Conservation (phyloP, 2,329 filamentous ascomycete species). For the Pezicula carpinea region DNA sequence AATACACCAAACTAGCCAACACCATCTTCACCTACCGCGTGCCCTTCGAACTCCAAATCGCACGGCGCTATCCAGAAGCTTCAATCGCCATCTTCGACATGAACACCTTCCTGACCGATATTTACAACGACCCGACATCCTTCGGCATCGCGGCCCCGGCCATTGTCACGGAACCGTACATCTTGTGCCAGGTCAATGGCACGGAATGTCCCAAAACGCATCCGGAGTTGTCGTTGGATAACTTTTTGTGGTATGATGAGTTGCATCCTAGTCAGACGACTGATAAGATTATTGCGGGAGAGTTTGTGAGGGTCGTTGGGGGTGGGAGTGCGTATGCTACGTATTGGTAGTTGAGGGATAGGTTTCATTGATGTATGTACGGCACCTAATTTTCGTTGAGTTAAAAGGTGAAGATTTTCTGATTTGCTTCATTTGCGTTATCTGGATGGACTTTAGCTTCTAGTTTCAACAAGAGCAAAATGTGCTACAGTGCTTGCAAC, state of each 20-base stretch:
- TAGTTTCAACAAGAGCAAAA: too few species aligned
- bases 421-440: too few species aligned
- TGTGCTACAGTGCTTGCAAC: too few species aligned
- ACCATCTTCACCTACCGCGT: slow-evolving; percentile 43
- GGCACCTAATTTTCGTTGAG: too few species aligned
- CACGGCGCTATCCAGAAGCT: slow-evolving; percentile 50
- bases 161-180: slow-evolving; percentile 55
- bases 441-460: too few species aligned
- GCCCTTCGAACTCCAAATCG: slow-evolving; percentile 39
- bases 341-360: slow-evolving; percentile 24
- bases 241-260: slow-evolving; percentile 70
- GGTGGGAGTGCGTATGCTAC: slow-evolving; percentile 34
- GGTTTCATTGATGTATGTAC: too few species aligned
- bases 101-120: slow-evolving; percentile 59
- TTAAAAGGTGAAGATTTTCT: too few species aligned
- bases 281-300: slow-evolving; percentile 49
- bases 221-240: slow-evolving; percentile 41
- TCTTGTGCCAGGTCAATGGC: slow-evolving; percentile 42
- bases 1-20: slow-evolving; percentile 48
- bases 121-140: slow-evolving; percentile 52
- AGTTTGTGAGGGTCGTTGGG: slow-evolving; percentile 50
- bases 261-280: slow-evolving; percentile 67
- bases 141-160: slow-evolving; percentile 58
- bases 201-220: slow-evolving; percentile 28
- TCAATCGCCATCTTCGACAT: slow-evolving; percentile 64